These are phyloP conservation scores for Dimocarpus longan DNA, from an alignment of 345 rosid species.

Conservation along the genomic window DNA sequence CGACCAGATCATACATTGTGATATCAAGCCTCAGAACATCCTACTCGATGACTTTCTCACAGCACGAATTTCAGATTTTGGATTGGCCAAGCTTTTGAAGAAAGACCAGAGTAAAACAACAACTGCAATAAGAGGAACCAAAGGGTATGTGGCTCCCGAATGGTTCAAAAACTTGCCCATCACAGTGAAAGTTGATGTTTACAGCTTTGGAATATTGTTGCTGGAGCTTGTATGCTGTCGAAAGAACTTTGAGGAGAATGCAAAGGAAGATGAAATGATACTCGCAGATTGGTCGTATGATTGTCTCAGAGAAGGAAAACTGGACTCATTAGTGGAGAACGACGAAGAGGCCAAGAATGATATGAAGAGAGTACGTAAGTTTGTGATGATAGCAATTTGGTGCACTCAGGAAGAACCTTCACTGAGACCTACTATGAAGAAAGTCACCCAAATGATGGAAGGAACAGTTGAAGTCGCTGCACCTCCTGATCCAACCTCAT, in stretches of 20 bases:
- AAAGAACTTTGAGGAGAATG: background rate
- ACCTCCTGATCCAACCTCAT: constrained; percentile 31
- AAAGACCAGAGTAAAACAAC: constrained; percentile 8
- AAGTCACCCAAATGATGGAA: constrained; percentile 27
- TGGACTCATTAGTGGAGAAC: constrained; percentile 7
- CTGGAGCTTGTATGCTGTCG: background rate
- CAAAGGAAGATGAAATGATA: constrained; percentile 12
- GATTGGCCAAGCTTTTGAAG: constrained; percentile 25
- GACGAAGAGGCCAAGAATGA: constrained; percentile 21
- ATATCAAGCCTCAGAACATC: constrained; percentile 35
- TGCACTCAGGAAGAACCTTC: constrained; percentile 18
- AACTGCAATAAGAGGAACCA: constrained; percentile 20
- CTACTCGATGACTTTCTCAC: constrained; percentile 19
- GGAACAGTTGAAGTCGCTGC: constrained; percentile 21
- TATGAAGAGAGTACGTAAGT: background rate
- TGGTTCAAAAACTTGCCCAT: constrained; percentile 18
- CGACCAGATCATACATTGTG: constrained; percentile 27
- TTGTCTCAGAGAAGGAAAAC: constrained; percentile 17
- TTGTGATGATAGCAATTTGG: constrained; percentile 21
- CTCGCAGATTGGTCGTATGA: constrained; percentile 19
- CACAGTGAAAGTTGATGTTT: constrained; percentile 13
- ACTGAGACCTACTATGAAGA: constrained; percentile 11
- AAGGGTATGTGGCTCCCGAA: constrained; percentile 23
- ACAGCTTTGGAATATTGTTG: constrained; percentile 8
- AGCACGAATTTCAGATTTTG: constrained; percentile 29